Base-by-base conservation (phyloP, 192 early-diverging fungal genomes). In the Backusella sp. region DNA sequence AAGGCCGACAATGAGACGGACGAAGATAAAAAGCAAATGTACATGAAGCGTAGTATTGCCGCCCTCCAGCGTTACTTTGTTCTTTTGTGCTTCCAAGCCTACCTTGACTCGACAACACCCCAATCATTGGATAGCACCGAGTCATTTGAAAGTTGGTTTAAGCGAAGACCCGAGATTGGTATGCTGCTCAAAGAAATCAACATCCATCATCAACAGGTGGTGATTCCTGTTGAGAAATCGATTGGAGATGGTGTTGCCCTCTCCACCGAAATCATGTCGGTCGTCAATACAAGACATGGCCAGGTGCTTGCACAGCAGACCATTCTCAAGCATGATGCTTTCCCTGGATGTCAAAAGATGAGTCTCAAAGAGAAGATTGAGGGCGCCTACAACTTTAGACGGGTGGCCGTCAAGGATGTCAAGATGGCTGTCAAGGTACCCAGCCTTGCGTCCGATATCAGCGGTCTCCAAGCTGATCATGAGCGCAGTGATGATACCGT, bases 321-420 rank as follows among this genome's bases (percentile, higher is more conserved):
- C 1, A 91, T 91, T 73, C 73, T 91, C 49, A 91, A 91, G 72
- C 81, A 85, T 37, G 90, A 91, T 62, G 81, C 89, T 21, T 91
- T 91, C 80, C 90, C 90, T 1, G 88, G 89, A 1, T 88, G 87
- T 32, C 90, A 91, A 76, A 88, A 89, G 70, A 76, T 91, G 77
- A 86, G 82, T 17, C 76, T 90, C 9, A 76, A 77, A 56, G 90
- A 91, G 53, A 85, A 90, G 9, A 77, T 91, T 4, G 88, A 91
- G 19, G 88, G 87, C 23, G 88, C 90, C 14, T 88, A 89, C 32
- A 91, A 91, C 66, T 91, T 81, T 73, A 79, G 90, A 21, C 82
- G 85, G n/a, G 84, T 89, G 11, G 77, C 79, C 4, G 75, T 87
- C 2, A 71, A 75, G 14, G 23, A 14, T 4, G 77, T 80, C 14